Base-by-base conservation (phyloP, 345 rosid species). In the Bretschneidera sinensis region DNA sequence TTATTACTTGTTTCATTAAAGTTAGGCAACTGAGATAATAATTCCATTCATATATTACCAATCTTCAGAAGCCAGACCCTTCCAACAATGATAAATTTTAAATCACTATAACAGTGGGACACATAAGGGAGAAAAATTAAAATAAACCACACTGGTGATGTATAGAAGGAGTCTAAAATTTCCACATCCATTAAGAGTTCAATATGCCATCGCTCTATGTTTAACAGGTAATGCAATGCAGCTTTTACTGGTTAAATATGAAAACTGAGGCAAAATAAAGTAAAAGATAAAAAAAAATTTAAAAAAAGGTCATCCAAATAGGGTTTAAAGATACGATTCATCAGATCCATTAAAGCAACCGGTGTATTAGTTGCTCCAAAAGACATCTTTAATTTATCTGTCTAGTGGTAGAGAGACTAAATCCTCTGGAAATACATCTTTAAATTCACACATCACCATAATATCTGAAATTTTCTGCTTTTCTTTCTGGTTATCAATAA, bases 11-110 rank as follows among this genome's bases (percentile, higher is more conserved):
- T 39, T n/a, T 19, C 23, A 59, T 10, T 18, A 13, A 0, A 61
- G 5, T 48, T 33, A 20, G 25, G 55, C 19, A 28, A 53, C 25
- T 10, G 39, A 71, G 51, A 19, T 9, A 65, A 51, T 15, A 48
- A 59, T 17, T 21, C 22, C 10, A 57, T 48, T 35, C 24, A 53
- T 51, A 31, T 51, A 66, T 71, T 76, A 85, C 95, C 95, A 87
- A 43, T 87, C 95, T 73, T 74, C 83, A 20, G 91, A 83, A 72
- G 95, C 95, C 62, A 87, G 71, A 16, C 85, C 95, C 95, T 87
- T 58, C 20, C 68, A 14, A 68, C 54, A 35, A 18, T 57, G 11
- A 64, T 43, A 20, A 16, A 23, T 18, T 24, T 47, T 47, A 61
- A 24, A 48, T 20, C 28, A 60, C 2, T 18, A 43, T 28, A 21